Percentiles rank a stretch among this genome's conserved stretches.
phyloP scores from a whole-genome alignment of 805 yeast genomes.

The Monosporozyma aquatica region DNA sequence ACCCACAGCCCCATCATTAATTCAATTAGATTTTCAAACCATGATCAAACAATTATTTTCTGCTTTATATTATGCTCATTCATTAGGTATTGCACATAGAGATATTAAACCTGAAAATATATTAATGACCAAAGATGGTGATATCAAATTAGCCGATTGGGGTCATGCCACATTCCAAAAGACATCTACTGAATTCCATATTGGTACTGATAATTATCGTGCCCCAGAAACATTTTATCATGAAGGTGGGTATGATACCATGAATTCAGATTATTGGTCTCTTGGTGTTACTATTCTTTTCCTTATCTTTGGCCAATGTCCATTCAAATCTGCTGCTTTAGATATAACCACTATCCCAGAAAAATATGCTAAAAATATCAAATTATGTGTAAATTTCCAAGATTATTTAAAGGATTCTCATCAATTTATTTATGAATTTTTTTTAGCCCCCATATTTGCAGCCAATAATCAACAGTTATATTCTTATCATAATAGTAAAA shows the following conservation, averaged over 20 bases:
- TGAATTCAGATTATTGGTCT: conserved; percentile 81
- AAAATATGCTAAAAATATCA: not conserved
- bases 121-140: conserved; percentile 41
- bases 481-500: conserved; percentile 6
- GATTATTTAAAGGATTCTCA: conserved; percentile 29
- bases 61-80: conserved; percentile 49
- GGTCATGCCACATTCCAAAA: conserved; percentile 46
- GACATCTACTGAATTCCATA: conserved; percentile 28
- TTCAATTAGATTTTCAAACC: conserved; percentile 28
- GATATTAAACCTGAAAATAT: conserved; percentile 71
- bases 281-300: conserved; percentile 74
- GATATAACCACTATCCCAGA: not conserved
- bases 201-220: conserved; percentile 86
- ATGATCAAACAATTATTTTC: conserved; percentile 41
- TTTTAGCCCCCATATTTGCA: conserved; percentile 14
- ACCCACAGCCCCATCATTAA: conserved; percentile 8
- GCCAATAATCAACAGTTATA: conserved; percentile 6
- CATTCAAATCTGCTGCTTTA: conserved; percentile 42
- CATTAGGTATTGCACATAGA: conserved; percentile 53
- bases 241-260: conserved; percentile 47
- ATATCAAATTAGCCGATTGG: conserved; percentile 64
- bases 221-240: conserved; percentile 71
- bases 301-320: conserved; percentile 73
- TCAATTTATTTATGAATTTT: conserved; percentile 19
- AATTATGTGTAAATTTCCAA: conserved; percentile 29